phyloP scores from a whole-genome alignment of 2,329 filamentous ascomycete species.

The Aspergillus japonicus region DNA sequence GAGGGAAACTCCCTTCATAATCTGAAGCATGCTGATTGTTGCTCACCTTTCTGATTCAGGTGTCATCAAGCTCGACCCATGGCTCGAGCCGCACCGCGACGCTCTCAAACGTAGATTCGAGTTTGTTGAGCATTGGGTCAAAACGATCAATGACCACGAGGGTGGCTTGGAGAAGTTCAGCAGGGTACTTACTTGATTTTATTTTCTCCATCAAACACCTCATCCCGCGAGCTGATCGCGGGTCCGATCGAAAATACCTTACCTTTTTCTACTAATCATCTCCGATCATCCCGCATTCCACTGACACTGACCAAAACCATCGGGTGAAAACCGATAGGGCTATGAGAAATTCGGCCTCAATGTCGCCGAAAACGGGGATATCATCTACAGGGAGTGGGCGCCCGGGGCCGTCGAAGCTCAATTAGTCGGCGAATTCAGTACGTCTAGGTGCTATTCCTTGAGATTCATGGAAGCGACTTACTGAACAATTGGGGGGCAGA shows the following conservation, averaged over 20 bases:
- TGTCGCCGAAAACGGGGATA: constrained; percentile 75
- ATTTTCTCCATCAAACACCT: background rate
- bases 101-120: constrained; percentile 72
- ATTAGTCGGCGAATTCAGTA: constrained; percentile 93
- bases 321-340: constrained; percentile 55
- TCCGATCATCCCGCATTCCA: background rate
- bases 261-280: background rate
- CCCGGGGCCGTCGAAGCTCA: constrained; percentile 82
- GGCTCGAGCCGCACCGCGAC: constrained; percentile 80
- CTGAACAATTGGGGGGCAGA: constrained; percentile 54
- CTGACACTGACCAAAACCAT: constrained; percentile 4
- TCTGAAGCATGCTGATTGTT: background rate
- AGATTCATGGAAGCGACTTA: constrained; percentile 13
- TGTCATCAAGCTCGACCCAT: constrained; percentile 83
- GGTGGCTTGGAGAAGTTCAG: constrained; percentile 92
- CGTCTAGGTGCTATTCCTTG: constrained; percentile 29
- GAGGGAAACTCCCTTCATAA: constrained; percentile 10
- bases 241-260: background rate
- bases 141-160: constrained; percentile 76
- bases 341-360: constrained; percentile 85
- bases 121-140: constrained; percentile 83
- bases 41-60: constrained; percentile 52
- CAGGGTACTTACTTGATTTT: constrained; percentile 54
- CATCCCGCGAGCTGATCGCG: background rate
- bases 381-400: constrained; percentile 93